Evolutionary conservation across 306 rosid species (phyloP), one percentile per base, ranked within the genome.

Genomic region (Datisca glomerata): DNA sequence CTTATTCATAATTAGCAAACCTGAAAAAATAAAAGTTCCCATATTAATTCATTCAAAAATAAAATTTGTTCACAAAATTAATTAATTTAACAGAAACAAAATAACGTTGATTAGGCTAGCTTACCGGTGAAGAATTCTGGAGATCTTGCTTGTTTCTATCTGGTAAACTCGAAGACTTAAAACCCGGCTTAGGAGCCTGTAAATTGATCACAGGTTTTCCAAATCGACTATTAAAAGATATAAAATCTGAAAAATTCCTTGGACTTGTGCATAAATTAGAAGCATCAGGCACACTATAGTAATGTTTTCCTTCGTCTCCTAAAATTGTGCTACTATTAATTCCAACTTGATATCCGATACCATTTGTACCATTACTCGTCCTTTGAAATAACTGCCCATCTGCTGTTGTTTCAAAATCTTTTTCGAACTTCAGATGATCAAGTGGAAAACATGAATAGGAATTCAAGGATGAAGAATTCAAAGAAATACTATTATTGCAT

Each of bases 231-330:
- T 42, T 53, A 45, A 87, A 79, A 3, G 94, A 79, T 49, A 76
- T 74, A 36, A 74, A 70, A 59, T 86, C 96, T 7, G 82, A 67
- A 35, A 61, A 67, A 55, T 53, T 79, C 47, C 75, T 79, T 0
- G 60, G 23, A 21, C 41, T 27, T 5, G 59, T 28, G 56, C 67
- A 69, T 43, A 78, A 48, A 47, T n/a, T n/a, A n/a, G 81, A 51
- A 39, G 69, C 12, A 56, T 68, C 70, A 0, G 74, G 61, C 49
- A 63, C 36, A 12, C 78, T 80, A 18, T 64, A 45, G 21, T 53
- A 72, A 35, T 45, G 32, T 46, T 66, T 67, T 3, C 46, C 29
- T 48, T 57, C 53, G 2, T 70, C 74, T 18, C 36, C 36, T 31
- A 31, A 31, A 31, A 0, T 31, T 31, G 36, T 8, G 36, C 36